Evolutionary conservation across 177 flowering plant species (phyloP).

Genomic region (Vitis hybrid): DNA sequence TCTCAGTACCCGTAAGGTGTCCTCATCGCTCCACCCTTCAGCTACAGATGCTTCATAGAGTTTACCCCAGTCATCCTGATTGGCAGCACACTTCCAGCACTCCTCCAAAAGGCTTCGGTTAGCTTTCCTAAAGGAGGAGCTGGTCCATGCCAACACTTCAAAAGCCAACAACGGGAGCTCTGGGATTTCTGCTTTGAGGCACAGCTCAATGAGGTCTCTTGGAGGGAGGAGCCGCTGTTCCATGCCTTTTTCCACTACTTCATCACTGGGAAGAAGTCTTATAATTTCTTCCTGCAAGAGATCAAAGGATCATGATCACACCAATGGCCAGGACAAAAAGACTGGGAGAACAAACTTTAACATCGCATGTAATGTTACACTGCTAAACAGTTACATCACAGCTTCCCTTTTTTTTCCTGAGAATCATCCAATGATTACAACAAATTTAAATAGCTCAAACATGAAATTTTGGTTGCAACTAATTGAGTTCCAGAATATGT

Average conservation of each 20-base stretch:
- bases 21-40: conserved; percentile 91
- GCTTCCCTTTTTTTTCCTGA: no score
- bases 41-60: conserved; percentile 46
- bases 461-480: no score
- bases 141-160: conserved; percentile 93
- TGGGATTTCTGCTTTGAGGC: conserved; percentile 48
- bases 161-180: conserved; percentile 66
- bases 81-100: conserved; percentile 84
- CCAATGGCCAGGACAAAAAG: no score
- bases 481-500: no score
- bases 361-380: no score
- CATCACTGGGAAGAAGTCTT: conserved; percentile 31
- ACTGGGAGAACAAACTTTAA: no score
- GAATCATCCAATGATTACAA: no score
- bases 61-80: conserved; percentile 71
- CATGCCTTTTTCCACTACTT: conserved; percentile 33
- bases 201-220: conserved; percentile 61
- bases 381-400: no score
- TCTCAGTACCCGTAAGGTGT: conserved; percentile 38
- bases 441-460: no score
- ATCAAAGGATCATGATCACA: neutral
- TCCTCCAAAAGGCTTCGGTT: conserved; percentile 72
- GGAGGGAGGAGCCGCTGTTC: conserved; percentile 60
- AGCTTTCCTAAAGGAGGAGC: conserved; percentile 58
- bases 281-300: conserved; percentile 71